A percentile compares a stretch with the other conserved stretches of the same genome.
phyloP scores from a whole-genome alignment of 345 rosid species.

The Mallotus nudiflorus region DNA sequence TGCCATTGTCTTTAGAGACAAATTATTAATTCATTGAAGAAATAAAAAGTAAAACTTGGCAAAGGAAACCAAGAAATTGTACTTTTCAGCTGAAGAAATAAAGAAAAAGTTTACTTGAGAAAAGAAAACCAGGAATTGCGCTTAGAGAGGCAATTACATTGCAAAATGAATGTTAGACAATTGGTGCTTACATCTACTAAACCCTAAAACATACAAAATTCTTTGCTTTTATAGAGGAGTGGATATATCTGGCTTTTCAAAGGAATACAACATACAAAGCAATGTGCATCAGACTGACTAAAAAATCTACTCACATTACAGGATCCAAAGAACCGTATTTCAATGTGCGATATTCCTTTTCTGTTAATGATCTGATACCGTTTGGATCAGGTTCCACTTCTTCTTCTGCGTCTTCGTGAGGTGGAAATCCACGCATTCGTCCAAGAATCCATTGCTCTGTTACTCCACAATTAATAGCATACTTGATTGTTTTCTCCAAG shows the following conservation, averaged over 20 bases:
- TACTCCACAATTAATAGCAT: conserved; percentile 83
- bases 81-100: neutral
- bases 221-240: conserved; percentile 27
- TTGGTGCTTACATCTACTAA: conserved; percentile 6
- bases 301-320: conserved; percentile 18
- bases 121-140: neutral
- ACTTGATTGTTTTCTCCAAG: conserved; percentile 56
- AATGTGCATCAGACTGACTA: conserved; percentile 6
- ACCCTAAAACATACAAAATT: neutral
- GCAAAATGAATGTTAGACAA: conserved; percentile 24
- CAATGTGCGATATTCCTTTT: conserved; percentile 56
- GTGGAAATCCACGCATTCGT: conserved; percentile 67
- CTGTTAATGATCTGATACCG: conserved; percentile 63
- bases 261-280: neutral
- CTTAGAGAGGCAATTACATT: conserved; percentile 7
- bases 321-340: conserved; percentile 15
- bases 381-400: conserved; percentile 52
- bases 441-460: conserved; percentile 77
- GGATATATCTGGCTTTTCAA: conserved; percentile 5
- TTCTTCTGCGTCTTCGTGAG: conserved; percentile 57
- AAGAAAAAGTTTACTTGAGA: neutral
- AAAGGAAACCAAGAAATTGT: too few species aligned
- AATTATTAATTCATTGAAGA: too few species aligned
- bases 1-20: too few species aligned
- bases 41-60: too few species aligned